Conservation (phyloP, 495 filamentous ascomycete genomes). For the Chaetomium cochliodes region DNA sequence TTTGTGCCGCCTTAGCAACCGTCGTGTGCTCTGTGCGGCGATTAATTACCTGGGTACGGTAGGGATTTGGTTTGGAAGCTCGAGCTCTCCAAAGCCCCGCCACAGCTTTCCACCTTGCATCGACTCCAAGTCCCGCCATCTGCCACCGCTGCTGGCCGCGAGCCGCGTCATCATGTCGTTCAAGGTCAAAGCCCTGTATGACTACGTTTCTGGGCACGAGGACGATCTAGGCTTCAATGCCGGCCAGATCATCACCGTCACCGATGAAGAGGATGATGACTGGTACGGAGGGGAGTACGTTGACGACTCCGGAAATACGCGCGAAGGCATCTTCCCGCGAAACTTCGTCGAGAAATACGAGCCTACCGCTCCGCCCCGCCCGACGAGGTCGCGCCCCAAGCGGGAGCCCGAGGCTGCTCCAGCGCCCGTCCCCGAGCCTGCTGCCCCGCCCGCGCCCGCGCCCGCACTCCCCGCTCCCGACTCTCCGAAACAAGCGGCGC, state of each 20-base stretch:
- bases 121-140: not conserved
- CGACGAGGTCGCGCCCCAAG: conserved; percentile 69
- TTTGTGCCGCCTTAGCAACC: conserved; percentile 4
- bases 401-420: conserved; percentile 58
- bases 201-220: conserved; percentile 86
- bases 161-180: conserved; percentile 65
- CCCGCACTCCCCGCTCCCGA: conserved; percentile 54
- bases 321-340: conserved; percentile 89
- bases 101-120: conserved; percentile 10
- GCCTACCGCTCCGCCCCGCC: conserved; percentile 84
- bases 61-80: conserved; percentile 12
- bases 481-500: conserved; percentile 32
- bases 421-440: conserved; percentile 60
- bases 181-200: conserved; percentile 91
- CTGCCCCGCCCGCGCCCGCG: conserved; percentile 52
- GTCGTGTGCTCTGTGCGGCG: not conserved
- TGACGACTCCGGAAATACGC: conserved; percentile 66
- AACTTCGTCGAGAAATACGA: conserved; percentile 98
- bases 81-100: conserved; percentile 20
- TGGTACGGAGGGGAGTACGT: conserved; percentile 94
- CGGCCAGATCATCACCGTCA: conserved; percentile 91
- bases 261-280: conserved; percentile 84
- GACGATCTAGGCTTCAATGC: conserved; percentile 86
- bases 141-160: conserved; percentile 17
- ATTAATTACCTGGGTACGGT: not conserved